These are phyloP conservation scores for Pyrenopolyporus hunteri DNA, from an alignment of 495 filamentous ascomycete genomes.

Conservation along the genomic window DNA sequence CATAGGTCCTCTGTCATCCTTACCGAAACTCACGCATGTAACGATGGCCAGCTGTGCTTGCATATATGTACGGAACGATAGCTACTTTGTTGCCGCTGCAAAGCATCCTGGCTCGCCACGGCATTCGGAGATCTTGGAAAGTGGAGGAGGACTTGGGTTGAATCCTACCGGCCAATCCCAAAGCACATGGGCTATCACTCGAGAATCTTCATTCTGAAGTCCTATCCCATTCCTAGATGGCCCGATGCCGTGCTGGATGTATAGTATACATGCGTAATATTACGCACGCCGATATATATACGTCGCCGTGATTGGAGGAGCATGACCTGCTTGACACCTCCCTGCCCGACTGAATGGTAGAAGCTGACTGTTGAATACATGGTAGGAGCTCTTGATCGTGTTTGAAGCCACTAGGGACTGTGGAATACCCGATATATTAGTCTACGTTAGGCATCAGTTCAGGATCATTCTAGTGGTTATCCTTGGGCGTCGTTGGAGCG, in stretches of 20 bases:
- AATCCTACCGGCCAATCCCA: conserved; percentile 10
- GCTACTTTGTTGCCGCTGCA: conserved; percentile 23
- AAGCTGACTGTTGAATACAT: conserved; percentile 23
- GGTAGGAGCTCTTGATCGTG: not conserved
- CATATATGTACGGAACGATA: conserved; percentile 30
- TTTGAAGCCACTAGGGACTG: conserved; percentile 9
- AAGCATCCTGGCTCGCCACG: conserved; percentile 24
- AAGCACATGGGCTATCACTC: conserved; percentile 5
- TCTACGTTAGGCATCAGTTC: conserved; percentile 32
- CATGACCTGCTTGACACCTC: conserved; percentile 9
- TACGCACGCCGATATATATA: conserved; percentile 7
- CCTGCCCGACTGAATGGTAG: conserved; percentile 11
- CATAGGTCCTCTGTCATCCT: conserved; percentile 30
- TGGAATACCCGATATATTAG: conserved; percentile 25
- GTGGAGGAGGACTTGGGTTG: conserved; percentile 9
- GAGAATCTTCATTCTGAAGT: conserved; percentile 9
- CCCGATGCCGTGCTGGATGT: conserved; percentile 23
- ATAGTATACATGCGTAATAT: conserved; percentile 20
- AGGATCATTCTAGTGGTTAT: conserved; percentile 21
- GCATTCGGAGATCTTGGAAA: conserved; percentile 35
- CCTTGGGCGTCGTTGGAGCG: conserved; percentile 33
- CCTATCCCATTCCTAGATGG: conserved; percentile 25
- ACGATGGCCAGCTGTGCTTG: conserved; percentile 19
- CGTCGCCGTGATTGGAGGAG: conserved; percentile 28
- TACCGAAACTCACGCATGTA: conserved; percentile 26